Base-by-base conservation (phyloP, 1,284 basidiomycete genomes). In the Rhizoctonia solani region DNA sequence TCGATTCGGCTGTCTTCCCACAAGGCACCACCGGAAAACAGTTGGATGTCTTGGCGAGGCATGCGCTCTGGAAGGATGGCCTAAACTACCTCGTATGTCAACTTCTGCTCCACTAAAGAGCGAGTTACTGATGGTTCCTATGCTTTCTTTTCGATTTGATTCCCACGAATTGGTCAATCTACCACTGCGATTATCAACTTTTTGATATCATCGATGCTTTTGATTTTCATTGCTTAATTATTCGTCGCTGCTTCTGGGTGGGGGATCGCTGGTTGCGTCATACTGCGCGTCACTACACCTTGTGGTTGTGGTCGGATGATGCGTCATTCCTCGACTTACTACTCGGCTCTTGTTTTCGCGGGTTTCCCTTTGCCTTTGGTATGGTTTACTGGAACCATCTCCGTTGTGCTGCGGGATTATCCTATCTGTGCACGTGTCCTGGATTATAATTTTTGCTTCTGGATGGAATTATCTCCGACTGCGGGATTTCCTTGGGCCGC, bases 1-100 rank as follows among this genome's bases (percentile, higher is more conserved):
- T 97, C 72, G 93, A 95, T 77, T 86, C 82, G 69, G 89, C 90
- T 1, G 81, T 93, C 30, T 98, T 96, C 81, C 95, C 95, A 21
- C 85, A 88, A 75, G 92, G 92, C 6, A 95, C 93, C 1, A 88
- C 88, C 2, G 93, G 93, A 0, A 79, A 81, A 47, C 85, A 89
- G 74, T 78, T 98, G 30, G 92, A 95, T 74, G 89, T 92, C 54
- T 81, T 97, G 19, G 94, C 95, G 11, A 85, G 93, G 50, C 87
- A 86, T 70, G 88, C 89, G 21, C 79, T 97, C 3, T 97, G 92
- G 92, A 86, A 89, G 73, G 94, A 96, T 72, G 93, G 93, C 0
- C 76, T 92, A 73, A 93, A 94, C 75, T 95, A 90, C 73, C 54
- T 54, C 16, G 55, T 55, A n/a, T 8, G 42, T 69, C 11, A 21